Evolutionary conservation across 2,329 filamentous ascomycete species (phyloP).

Genomic region (Amauroascus verrucosus): DNA sequence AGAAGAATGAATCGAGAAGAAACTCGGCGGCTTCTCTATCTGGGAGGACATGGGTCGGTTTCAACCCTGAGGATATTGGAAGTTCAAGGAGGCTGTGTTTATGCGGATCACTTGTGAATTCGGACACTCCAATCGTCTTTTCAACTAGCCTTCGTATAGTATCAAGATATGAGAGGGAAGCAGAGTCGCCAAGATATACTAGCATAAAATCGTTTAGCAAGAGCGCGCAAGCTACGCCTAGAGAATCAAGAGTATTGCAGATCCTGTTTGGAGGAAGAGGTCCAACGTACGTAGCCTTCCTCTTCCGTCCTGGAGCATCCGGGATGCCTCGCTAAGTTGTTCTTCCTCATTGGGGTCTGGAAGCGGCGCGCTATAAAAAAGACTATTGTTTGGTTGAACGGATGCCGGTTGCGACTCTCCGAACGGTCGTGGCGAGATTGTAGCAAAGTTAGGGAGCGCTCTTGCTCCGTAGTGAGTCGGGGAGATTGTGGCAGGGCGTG

Average conservation of each 20-base stretch:
- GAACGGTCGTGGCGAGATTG: slow-evolving; percentile 2
- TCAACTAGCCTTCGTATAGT: slow-evolving; percentile 52
- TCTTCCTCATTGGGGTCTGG: slow-evolving; percentile 18
- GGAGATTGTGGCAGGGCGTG: background rate
- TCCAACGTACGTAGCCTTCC: slow-evolving; percentile 23
- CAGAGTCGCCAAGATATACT: slow-evolving; percentile 56
- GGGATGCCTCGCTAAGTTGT: slow-evolving; percentile 45
- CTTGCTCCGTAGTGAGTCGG: background rate
- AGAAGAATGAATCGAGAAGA: slow-evolving; percentile 51
- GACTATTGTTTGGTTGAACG: background rate
- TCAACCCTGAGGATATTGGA: slow-evolving; percentile 38
- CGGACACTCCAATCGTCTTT: slow-evolving; percentile 43
- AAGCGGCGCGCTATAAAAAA: slow-evolving; percentile 1
- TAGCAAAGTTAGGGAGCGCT: background rate
- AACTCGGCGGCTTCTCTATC: slow-evolving; percentile 46
- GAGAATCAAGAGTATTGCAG: too few relatives aligned
- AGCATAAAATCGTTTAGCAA: background rate
- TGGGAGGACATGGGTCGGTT: slow-evolving; percentile 46
- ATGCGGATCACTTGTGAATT: slow-evolving; percentile 49
- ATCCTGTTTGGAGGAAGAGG: background rate
- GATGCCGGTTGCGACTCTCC: background rate
- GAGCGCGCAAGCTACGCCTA: background rate
- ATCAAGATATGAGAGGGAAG: slow-evolving; percentile 51
- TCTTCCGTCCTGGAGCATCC: slow-evolving; percentile 55
- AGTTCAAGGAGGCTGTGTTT: slow-evolving; percentile 50